Percentiles rank a stretch among this genome's conserved stretches.
phyloP scores from a whole-genome alignment of 805 yeast genomes.

The Candida gorgasii region DNA sequence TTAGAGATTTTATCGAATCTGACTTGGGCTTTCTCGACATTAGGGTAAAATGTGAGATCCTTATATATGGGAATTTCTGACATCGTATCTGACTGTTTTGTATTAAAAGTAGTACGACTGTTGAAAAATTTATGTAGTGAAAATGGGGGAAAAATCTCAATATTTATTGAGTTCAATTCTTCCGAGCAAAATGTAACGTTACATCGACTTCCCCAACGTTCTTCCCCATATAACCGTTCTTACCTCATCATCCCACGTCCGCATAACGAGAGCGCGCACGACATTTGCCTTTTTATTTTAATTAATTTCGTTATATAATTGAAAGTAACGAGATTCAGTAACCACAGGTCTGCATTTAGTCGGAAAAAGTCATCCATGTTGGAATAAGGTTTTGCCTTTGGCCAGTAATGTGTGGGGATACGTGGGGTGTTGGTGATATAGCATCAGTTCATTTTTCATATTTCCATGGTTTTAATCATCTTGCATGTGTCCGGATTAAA shows the following conservation, averaged over 20 bases:
- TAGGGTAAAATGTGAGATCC: constrained; percentile 36
- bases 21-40: constrained; percentile 22
- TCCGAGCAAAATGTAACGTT: constrained; percentile 12
- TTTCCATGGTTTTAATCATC: background rate
- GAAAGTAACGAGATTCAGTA: background rate
- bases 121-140: background rate
- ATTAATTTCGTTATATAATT: no score
- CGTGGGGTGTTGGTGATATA: no score
- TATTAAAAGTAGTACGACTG: background rate
- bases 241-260: constrained; percentile 4
- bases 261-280: background rate
- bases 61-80: constrained; percentile 34
- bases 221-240: background rate
- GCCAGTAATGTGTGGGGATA: no score
- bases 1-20: constrained; percentile 28
- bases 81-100: constrained; percentile 8
- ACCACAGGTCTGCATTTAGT: no score
- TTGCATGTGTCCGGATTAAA: background rate
- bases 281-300: background rate
- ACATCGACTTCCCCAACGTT: constrained; percentile 6
- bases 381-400: no score
- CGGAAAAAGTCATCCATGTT: no score
- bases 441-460: no score
- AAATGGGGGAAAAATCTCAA: constrained; percentile 3
- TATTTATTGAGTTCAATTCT: constrained; percentile 4